Percentiles rank a stretch among this genome's conserved stretches.
Evolutionary conservation across 331 rosid genomes (phyloP).

Genomic region (Pyrus hybrid): DNA sequence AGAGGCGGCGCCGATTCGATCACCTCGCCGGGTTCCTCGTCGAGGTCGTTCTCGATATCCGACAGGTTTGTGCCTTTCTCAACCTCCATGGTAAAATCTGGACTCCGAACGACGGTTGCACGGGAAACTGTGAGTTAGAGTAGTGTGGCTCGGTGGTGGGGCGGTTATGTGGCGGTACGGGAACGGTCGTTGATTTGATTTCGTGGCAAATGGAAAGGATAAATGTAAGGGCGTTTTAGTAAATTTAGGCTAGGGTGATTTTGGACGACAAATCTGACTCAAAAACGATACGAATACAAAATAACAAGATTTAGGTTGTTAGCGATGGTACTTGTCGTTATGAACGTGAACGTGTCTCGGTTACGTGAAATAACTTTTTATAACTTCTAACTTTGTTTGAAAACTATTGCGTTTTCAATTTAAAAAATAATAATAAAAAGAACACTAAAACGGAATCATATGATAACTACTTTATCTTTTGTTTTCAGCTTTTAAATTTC

Average conservation of each 20-base stretch:
- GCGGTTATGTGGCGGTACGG: neutral
- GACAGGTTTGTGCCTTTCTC: conserved; percentile 26
- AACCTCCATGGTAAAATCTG: conserved; percentile 17
- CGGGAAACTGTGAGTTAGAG: neutral
- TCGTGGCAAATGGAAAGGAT: neutral
- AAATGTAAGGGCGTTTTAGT: neutral
- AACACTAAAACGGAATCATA: accelerated
- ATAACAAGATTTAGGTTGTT: too few species aligned
- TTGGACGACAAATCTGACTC: too few species aligned
- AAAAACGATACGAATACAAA: too few species aligned
- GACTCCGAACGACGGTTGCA: neutral
- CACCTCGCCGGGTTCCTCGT: conserved; percentile 67
- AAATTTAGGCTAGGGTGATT: neutral
- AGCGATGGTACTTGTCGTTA: too few species aligned
- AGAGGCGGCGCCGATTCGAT: conserved; percentile 68
- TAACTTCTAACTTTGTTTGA: too few species aligned
- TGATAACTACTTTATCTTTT: too few species aligned
- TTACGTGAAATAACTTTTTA: too few species aligned
- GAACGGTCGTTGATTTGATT: neutral
- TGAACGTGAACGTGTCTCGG: too few species aligned
- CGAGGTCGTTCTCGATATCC: conserved; percentile 27
- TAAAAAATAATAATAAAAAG: too few species aligned
- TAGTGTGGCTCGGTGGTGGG: neutral
- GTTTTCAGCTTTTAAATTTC: too few species aligned
- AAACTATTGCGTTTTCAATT: too few species aligned